Base-by-base conservation (phyloP, 2,329 filamentous ascomycete genomes). In the Corynespora cassiicola region DNA sequence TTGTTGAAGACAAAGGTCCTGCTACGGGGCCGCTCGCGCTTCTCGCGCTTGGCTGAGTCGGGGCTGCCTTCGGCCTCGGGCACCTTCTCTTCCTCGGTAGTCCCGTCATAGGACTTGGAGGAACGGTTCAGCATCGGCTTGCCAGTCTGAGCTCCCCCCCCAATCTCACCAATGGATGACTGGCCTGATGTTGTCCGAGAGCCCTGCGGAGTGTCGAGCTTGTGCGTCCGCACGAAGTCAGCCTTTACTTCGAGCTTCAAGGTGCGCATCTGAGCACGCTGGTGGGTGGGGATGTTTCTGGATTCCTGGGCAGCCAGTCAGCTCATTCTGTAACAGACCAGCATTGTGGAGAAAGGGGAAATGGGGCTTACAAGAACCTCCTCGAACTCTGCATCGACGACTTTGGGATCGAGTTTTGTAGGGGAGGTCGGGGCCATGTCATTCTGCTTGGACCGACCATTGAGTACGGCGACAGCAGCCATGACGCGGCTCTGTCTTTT, bases 251-350 rank as follows among this genome's bases (percentile, higher is more conserved):
- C 87, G 50, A 89, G 80, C 47, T 88, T 90, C 44, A 99, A 75
- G 39, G 85, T 91, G 29, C 92, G 82, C 90, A 99, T 96, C 72
- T 95, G 95, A 68, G 92, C 90, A 38, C 92, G 81, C 76, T 96
- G 90, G 50, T 96, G 88, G 60, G 95, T 88, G 3, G 92, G 91
- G 37, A 97, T 95, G 58, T 97, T 96, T 49, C 92, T 82, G 12
- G 91, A 84, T 64, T 96, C 90, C 68, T 95, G 16, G 1, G 12
- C 6, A 23, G 71, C 45, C 80, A 74, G 46, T 82, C 74, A 53
- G 75, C 15, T 27, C 11, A 19, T 12, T 16, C 1, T 26, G 14
- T 19, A 10, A 18, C 8, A n/a, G n/a, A n/a, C n/a, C n/a, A n/a
- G n/a, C n/a, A 2, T 17, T 8, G 10, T 8, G 2, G 22, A 12